Percentiles rank a stretch among this genome's conserved stretches.
These are phyloP conservation scores for Gastrolobium bilobum DNA, from an alignment of 306 rosid genomes.

Conservation along the genomic window DNA sequence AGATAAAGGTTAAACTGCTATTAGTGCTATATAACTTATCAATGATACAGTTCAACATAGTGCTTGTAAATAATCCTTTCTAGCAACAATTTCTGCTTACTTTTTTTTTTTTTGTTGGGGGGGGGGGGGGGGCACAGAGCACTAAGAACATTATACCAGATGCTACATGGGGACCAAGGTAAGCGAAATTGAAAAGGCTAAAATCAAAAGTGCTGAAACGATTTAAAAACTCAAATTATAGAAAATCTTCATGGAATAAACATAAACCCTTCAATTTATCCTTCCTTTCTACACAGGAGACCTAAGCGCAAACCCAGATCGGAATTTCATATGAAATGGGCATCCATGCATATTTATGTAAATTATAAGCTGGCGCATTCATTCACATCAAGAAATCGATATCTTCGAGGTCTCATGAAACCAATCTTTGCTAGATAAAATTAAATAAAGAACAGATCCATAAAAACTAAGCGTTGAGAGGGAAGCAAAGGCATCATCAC, in stretches of 20 bases:
- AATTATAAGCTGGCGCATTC: not conserved
- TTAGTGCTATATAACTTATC: not conserved
- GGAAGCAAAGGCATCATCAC: not conserved
- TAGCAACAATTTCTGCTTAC: not conserved
- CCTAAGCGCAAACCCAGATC: slow-evolving; percentile 40
- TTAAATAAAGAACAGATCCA: not conserved
- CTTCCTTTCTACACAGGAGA: not conserved
- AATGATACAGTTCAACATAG: not conserved
- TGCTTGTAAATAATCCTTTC: not conserved
- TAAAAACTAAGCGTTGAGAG: too few relatives aligned
- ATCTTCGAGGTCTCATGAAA: not conserved
- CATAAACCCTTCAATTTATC: not conserved
- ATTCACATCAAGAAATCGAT: not conserved
- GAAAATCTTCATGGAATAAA: slow-evolving; percentile 21
- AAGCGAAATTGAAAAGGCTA: slow-evolving; percentile 2
- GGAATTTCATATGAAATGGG: not conserved
- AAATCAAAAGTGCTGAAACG: slow-evolving; percentile 1
- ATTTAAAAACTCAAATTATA: slow-evolving; percentile 1
- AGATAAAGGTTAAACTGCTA: not conserved
- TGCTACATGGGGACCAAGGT: not conserved
- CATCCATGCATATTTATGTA: not conserved
- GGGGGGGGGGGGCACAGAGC: not conserved
- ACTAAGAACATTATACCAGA: not conserved
- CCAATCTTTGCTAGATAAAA: not conserved
- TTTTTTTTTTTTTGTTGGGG: too few relatives aligned